phyloP scores from a whole-genome alignment of 2,329 filamentous ascomycete species.

The Pseudovirgaria hyperparasitica region DNA sequence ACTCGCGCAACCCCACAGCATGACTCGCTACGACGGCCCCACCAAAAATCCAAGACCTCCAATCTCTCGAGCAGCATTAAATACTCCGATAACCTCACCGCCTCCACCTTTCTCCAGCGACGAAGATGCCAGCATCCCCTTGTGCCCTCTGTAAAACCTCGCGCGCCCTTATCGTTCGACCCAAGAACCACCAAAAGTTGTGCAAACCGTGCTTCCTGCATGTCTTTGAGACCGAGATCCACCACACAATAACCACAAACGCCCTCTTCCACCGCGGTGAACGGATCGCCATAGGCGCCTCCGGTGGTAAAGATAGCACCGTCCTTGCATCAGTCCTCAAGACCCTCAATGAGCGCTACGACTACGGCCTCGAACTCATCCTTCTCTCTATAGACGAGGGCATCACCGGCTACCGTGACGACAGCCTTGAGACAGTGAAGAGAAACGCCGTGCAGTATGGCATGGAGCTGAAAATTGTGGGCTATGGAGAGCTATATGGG shows the following conservation, averaged over 20 bases:
- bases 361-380: slow-evolving; percentile 75
- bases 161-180: slow-evolving; percentile 79
- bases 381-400: slow-evolving; percentile 92
- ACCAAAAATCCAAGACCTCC: too few species aligned
- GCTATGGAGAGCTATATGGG: slow-evolving; percentile 87
- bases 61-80: too few species aligned
- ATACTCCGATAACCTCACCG: too few species aligned
- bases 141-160: slow-evolving; percentile 67
- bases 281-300: slow-evolving; percentile 84
- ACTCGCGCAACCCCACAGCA: too few species aligned
- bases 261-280: slow-evolving; percentile 76
- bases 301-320: slow-evolving; percentile 93
- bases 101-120: too few species aligned
- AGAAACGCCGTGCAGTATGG: slow-evolving; percentile 82
- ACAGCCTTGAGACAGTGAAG: slow-evolving; percentile 93
- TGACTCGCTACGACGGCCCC: too few species aligned
- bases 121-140: slow-evolving; percentile 57
- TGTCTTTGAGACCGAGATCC: slow-evolving; percentile 85
- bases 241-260: slow-evolving; percentile 77
- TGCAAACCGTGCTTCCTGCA: slow-evolving; percentile 80
- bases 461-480: slow-evolving; percentile 83
- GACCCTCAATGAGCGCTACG: slow-evolving; percentile 79
- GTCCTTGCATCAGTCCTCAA: slow-evolving; percentile 91
- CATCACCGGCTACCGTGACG: slow-evolving; percentile 92
- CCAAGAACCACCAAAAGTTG: slow-evolving; percentile 88